Base-by-base conservation (phyloP, 257 asterid species). In the Solanum chilense region DNA sequence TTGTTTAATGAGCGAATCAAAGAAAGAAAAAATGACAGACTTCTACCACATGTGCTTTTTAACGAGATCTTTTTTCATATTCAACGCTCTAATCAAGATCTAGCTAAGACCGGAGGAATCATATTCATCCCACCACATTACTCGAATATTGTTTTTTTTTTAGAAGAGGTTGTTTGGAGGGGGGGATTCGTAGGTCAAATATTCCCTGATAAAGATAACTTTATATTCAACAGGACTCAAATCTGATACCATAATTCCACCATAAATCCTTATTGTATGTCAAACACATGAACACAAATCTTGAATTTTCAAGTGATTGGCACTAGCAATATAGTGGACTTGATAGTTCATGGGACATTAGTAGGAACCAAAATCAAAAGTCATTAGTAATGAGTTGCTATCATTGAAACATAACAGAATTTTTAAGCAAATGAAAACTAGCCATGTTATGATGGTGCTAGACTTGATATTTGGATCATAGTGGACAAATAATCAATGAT, bases 391-490 rank as follows among this genome's bases (percentile, higher is more conserved):
- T 78, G 1, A 25, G 41, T 78, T 77, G 9, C 15, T 77, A 21
- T 77, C 64, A 25, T 45, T 78, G 84, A 78, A 27, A 45, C 42
- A 2, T 45, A 78, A 45, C 84, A 78, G 62, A 77, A 25, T 45
- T 78, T 45, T 25, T 9, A 45, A 25, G 66, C 27, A 27, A 78
- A 78, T 45, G 11, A 45, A 45, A 78, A 45, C 39, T 8, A 45
- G 27, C 12, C 42, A 45, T 45, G 84, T 8, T 80, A 80, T 80
- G n/a, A 80, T 78, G 52, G 42, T 5, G 39, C 18, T 2, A 77
- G 83, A 77, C 83, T 47, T 80, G 68, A 80, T 80, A 78, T 45
- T 78, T 15, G 41, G 18, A 37, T 27, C 84, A 80, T 25, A 80
- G 42, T 27, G 66, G 68, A 47, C 15, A 47, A 29, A 47, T 80